Evolutionary conservation across 2,329 filamentous ascomycete genomes (phyloP).

Genomic region (Hymenoscyphus fructigenus): DNA sequence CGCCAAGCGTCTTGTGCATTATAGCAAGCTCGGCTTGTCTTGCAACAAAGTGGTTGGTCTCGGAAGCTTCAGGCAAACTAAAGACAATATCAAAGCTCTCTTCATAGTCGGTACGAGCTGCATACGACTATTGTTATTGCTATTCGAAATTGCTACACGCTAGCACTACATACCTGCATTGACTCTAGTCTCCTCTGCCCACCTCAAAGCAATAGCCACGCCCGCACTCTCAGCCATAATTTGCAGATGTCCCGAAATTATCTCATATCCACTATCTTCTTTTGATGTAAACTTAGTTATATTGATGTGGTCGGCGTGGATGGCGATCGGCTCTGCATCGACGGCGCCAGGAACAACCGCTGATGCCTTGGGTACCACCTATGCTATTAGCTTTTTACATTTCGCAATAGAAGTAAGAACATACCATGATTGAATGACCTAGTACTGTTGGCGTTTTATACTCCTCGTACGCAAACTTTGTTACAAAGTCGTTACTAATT

Average conservation of each 20-base stretch:
- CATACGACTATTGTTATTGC: constrained; percentile 2
- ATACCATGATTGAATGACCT: constrained; percentile 24
- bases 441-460: constrained; percentile 24
- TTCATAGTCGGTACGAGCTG: constrained; percentile 1
- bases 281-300: constrained; percentile 6
- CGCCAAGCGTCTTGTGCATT: constrained; percentile 33
- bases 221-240: too few relatives aligned
- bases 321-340: constrained; percentile 3
- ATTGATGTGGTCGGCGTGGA: background rate
- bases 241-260: too few relatives aligned
- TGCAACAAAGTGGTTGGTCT: constrained; percentile 35
- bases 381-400: too few relatives aligned
- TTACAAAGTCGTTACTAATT: constrained; percentile 39
- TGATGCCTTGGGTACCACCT: constrained; percentile 3
- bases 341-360: background rate
- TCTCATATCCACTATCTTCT: background rate
- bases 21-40: constrained; percentile 34
- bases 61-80: constrained; percentile 31
- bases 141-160: constrained; percentile 1
- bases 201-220: background rate
- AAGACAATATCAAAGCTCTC: constrained; percentile 31
- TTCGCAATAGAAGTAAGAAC: too few relatives aligned
- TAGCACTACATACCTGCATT: background rate
- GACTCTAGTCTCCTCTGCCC: constrained; percentile 3
- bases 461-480: constrained; percentile 32